Base-by-base conservation (phyloP, 2,329 filamentous ascomycete genomes). In the Aspergillus hiratsukae region DNA sequence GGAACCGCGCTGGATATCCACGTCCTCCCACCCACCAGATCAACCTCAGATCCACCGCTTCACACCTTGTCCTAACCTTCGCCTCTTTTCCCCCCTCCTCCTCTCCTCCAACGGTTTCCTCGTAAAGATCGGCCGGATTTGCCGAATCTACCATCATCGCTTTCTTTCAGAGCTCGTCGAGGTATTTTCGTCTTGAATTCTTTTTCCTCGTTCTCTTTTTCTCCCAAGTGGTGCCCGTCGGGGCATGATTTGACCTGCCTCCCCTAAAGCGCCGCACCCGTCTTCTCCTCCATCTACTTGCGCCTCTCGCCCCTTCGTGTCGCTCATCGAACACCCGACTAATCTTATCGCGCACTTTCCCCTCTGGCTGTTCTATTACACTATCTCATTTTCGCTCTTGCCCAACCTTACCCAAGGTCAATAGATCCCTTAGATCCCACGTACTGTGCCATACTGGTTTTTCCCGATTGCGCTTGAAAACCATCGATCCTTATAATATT, bases 21-120 rank as follows among this genome's bases (percentile, higher is more conserved):
- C 62, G 57, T 61, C 60, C 53, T 59, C 55, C 56, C 55, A 60
- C 60, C 56, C 51, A 58, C 55, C 55, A 58, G 65, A 59, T 58
- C 64, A 65, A 65, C 60, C 58, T 63, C 61, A 68, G 62, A 69
- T 70, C 61, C 66, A 69, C 60, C 61, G 60, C 61, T 58, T 51
- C 46, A 66, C 53, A 62, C 61, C 51, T 60, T 58, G 53, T 61
- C 56, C 56, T 61, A 49, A 58, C 56, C 56, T 60, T 59, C 56
- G 49, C 58, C 56, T 59, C 57, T 50, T 54, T 37, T 23, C 35
- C 55, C 54, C 27, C 54, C 53, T 46, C 50, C 55, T 55, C 58
- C 56, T 51, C 53, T 41, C 45, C 48, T 49, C 45, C 27, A 53
- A 56, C 58, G 53, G 58, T 58, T 52, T 56, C 58, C 57, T 61